These are phyloP conservation scores for Dictyostelium brefeldianum DNA, from an alignment of 78 protist genomes.

Conservation along the genomic window DNA sequence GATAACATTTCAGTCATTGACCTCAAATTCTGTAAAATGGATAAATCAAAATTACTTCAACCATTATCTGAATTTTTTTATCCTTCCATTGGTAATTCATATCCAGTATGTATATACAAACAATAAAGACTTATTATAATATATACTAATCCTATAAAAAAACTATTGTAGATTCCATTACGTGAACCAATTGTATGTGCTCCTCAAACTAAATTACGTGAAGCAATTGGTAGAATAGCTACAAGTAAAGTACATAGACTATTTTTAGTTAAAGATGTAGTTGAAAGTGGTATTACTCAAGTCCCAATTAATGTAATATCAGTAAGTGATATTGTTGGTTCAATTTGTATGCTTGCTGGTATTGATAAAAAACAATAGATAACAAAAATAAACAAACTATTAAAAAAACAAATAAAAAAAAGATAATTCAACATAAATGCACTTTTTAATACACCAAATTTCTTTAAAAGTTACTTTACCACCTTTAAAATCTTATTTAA, in stretches of 20 bases:
- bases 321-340: conserved; percentile 48
- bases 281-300: conserved; percentile 35
- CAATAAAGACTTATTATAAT: not conserved
- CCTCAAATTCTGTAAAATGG: conserved; percentile 31
- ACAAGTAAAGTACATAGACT: conserved; percentile 56
- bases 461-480: too few species aligned
- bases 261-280: conserved; percentile 40
- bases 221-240: conserved; percentile 50
- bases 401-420: not conserved
- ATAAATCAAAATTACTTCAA: conserved; percentile 41
- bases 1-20: conserved; percentile 71
- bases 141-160: too few species aligned
- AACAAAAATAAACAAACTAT: not conserved
- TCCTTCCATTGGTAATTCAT: conserved; percentile 39
- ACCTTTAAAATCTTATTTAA: too few species aligned
- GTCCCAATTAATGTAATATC: conserved; percentile 37
- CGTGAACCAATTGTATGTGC: conserved; percentile 56
- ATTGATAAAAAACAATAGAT: not conserved
- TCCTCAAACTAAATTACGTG: conserved; percentile 69
- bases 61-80: conserved; percentile 47
- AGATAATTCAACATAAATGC: too few species aligned
- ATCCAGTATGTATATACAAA: conserved; percentile 27
- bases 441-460: too few species aligned
- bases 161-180: conserved; percentile 18
- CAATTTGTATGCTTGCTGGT: not conserved